Base-by-base conservation (phyloP, 2,329 filamentous ascomycete genomes). In the Colletotrichum trifolii region DNA sequence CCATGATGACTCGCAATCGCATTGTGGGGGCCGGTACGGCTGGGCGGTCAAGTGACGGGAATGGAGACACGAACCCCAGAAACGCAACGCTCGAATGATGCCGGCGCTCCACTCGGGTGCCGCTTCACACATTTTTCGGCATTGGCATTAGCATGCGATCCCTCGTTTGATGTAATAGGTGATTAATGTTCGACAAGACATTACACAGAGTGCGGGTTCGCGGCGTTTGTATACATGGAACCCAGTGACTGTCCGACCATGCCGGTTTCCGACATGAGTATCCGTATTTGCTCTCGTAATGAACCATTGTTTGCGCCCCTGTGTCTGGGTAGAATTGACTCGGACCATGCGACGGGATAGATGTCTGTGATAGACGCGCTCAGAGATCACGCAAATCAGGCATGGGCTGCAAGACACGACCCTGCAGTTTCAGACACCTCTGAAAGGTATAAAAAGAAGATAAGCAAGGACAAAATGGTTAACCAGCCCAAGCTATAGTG, bases 11-110 rank as follows among this genome's bases (percentile, higher is more conserved):
- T 58, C 55, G 55, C 55, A 58, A 58, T 58, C 46, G 35, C 46
- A 17, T 46, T 58, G 55, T 46, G 38, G 55, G 17, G 50, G 12
- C 17, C 46, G 38, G 46, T 43, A 36, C 55, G 55, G 55, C 55
- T 50, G 55, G 55, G 38, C 13, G 55, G 55, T 58, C 55, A 58
- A 58, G 46, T 58, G 55, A 58, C 55, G 35, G 54, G 43, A 58
- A 43, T 17, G 38, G 55, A 58, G 50, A 58, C 55, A 58, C 46
- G 7, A 50, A 49, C 25, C 46, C 54, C 55, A 39, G 35, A 39
- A 52, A 45, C 42, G 42, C 42, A 45, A 45, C 42, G 10, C 45
- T 47, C 25, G 25, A 25, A 25, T 25, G 4, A 25, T 25, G 25
- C 25, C 25, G 25, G 25, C 25, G 25, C 25, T 25, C 25, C 25